Percentiles rank a stretch among this genome's conserved stretches.
phyloP scores from a whole-genome alignment of 2,329 filamentous ascomycete genomes.

The Celoporthe dispersa region DNA sequence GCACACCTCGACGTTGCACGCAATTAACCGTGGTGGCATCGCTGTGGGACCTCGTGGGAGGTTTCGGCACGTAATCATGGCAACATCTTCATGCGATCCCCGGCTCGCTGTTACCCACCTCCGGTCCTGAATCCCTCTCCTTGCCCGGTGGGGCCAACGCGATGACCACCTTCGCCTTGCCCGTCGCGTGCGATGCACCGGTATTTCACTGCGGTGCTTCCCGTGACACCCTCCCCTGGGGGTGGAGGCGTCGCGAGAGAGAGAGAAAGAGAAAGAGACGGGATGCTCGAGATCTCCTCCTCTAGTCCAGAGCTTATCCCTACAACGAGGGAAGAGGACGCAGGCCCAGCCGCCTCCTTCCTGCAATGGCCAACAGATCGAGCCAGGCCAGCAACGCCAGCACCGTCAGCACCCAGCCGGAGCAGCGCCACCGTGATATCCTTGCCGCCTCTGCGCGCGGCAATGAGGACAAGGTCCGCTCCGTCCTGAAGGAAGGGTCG shows the following conservation, averaged over 20 bases:
- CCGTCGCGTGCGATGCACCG: background rate
- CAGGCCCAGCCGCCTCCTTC: background rate
- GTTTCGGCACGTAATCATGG: background rate
- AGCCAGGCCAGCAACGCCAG: conserved; percentile 34
- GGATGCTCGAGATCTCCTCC: conserved; percentile 1
- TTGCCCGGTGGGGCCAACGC: background rate
- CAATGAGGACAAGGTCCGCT: conserved; percentile 43
- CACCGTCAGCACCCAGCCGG: conserved; percentile 44
- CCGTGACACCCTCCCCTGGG: background rate
- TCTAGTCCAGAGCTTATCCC: conserved; percentile 10
- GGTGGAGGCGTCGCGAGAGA: background rate
- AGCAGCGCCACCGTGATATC: conserved; percentile 43
- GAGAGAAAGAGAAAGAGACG: background rate
- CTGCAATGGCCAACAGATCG: conserved; percentile 18
- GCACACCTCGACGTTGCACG: conserved; percentile 1
- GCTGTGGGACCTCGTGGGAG: conserved; percentile 1
- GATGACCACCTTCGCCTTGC: conserved; percentile 7
- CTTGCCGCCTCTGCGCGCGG: conserved; percentile 45
- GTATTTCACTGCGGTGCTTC: background rate
- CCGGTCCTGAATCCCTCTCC: conserved; percentile 8
- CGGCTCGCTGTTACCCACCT: background rate
- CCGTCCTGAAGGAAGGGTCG: conserved; percentile 41
- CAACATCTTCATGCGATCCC: conserved; percentile 8
- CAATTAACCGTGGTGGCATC: background rate
- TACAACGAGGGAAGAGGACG: background rate